A percentile compares a stretch with the other conserved stretches of the same genome.
Conservation (phyloP, 257 asterid species). For the Ocimum tenuiflorum region DNA sequence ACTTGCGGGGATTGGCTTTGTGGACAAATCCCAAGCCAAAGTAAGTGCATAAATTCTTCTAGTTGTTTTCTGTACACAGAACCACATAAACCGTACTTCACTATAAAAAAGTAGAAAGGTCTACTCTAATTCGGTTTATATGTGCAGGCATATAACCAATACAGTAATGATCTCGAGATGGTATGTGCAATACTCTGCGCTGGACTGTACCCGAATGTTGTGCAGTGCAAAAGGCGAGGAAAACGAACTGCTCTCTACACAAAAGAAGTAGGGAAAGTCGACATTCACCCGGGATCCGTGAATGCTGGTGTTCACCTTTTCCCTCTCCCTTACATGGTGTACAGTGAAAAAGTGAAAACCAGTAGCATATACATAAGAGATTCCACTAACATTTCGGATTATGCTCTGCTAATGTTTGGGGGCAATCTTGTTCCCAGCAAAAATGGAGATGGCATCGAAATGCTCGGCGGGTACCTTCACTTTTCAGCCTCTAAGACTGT, state of each 20-base stretch:
- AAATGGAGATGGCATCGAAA: slow-evolving; percentile 76
- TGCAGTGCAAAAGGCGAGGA: slow-evolving; percentile 92
- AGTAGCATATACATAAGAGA: slow-evolving; percentile 67
- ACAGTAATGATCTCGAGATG: slow-evolving; percentile 83
- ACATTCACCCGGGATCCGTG: slow-evolving; percentile 87
- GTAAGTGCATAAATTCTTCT: slow-evolving; percentile 32
- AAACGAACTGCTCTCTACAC: slow-evolving; percentile 74
- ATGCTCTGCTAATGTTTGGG: slow-evolving; percentile 89
- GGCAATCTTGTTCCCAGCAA: slow-evolving; percentile 76
- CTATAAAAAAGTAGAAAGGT: not conserved
- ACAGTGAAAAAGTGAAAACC: slow-evolving; percentile 86
- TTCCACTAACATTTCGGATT: slow-evolving; percentile 87
- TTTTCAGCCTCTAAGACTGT: slow-evolving; percentile 79
- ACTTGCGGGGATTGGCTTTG: slow-evolving; percentile 76
- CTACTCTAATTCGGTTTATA: not conserved
- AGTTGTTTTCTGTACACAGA: not conserved
- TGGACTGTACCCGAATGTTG: slow-evolving; percentile 93
- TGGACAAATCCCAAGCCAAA: slow-evolving; percentile 52
- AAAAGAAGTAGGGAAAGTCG: slow-evolving; percentile 84
- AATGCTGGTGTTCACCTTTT: slow-evolving; percentile 69
- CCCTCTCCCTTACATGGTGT: slow-evolving; percentile 89
- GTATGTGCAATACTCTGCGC: slow-evolving; percentile 91
- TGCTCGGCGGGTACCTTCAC: slow-evolving; percentile 96
- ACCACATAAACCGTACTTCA: not conserved
- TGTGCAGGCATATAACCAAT: slow-evolving; percentile 66